Base-by-base conservation (phyloP, 2,329 filamentous ascomycete species). In the Parascedosporium putredinis region DNA sequence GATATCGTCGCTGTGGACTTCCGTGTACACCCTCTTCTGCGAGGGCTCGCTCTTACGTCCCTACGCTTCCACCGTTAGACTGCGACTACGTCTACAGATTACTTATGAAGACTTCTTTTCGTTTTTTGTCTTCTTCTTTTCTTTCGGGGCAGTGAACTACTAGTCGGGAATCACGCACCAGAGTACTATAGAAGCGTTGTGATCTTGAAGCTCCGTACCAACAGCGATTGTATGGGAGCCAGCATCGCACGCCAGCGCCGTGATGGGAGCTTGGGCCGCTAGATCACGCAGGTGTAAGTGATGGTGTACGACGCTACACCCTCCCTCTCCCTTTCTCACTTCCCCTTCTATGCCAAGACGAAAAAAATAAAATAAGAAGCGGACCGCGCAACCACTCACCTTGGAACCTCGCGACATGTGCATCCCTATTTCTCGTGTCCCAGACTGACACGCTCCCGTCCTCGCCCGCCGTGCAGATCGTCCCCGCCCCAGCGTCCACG, bases 121-220 rank as follows among this genome's bases (percentile, higher is more conserved):
- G n/a, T n/a, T n/a, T n/a, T n/a, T n/a, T 52, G 51, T 36, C 45
- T 49, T 50, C 5, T 50, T 5, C 16, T 33, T 12, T 14, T 51
- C 23, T 45, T 27, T 6, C 43, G 7, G 2, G n/a, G n/a, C n/a
- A n/a, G n/a, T n/a, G n/a, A n/a, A 8, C 18, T 45, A 42, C 33
- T 10, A 31, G 8, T 25, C 34, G 18, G n/a, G 3, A n/a, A n/a
- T n/a, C n/a, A 54, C 67, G 52, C 63, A 81, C 81, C 81, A 85
- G 54, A 84, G 66, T 36, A 76, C 59, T 44, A 85, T 76, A 5
- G 76, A 77, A 14, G 80, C 77, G 51, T 76, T 72, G 62, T 80
- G 73, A 56, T 83, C 77, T 36, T 78, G 76, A 33, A 86, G 70
- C 59, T 91, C 87, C 1, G 86, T 88, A 27, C 87, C 87, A 6